Base-by-base conservation (phyloP, 495 filamentous ascomycete genomes). In the Jackrogersella minutella region DNA sequence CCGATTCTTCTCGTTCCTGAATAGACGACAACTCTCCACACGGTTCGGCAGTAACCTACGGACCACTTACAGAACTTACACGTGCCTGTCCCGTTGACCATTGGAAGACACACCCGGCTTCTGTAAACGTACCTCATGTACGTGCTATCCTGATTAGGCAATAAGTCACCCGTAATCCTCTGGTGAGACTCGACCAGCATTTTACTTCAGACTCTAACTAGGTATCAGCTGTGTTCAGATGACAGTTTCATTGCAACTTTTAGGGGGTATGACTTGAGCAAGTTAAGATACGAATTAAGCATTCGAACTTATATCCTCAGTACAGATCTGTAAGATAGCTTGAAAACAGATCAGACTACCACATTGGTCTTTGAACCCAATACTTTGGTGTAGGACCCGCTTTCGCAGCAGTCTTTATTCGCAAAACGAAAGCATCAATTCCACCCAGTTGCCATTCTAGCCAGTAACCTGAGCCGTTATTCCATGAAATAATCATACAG, bases 1-100 rank as follows among this genome's bases (percentile, higher is more conserved):
- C 31, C 49, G 40, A 6, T 16, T 50, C 49, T 59, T 34, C 19
- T 43, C 36, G 57, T 66, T 61, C 64, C 63, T 60, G 36, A 50
- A 51, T 41, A 26, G 28, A 39, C 3, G 50, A 60, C 10, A 59
- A 54, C 37, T 65, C 49, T 37, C n/a, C n/a, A n/a, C 40, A 36
- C 34, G 36, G 33, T 50, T 61, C 64, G 64, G 64, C 17, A 66
- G 64, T 66, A 60, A 51, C 64, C 49, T 31, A 14, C 33, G 30
- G 44, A 21, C 33, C 39, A 21, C 21, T 26, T 54, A 37, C 9
- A 36, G 13, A 1, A 51, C 47, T 17, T 21, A 7, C 13, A 28
- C n/a, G 11, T 28, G 24, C 5, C 13, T 56, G 31, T 19, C 24
- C 19, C 1, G 40, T 40, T 36, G n/a, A 24, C 16, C 14, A 39